Base-by-base conservation (phyloP, 2,329 filamentous ascomycete genomes). In the Penicillium freii region DNA sequence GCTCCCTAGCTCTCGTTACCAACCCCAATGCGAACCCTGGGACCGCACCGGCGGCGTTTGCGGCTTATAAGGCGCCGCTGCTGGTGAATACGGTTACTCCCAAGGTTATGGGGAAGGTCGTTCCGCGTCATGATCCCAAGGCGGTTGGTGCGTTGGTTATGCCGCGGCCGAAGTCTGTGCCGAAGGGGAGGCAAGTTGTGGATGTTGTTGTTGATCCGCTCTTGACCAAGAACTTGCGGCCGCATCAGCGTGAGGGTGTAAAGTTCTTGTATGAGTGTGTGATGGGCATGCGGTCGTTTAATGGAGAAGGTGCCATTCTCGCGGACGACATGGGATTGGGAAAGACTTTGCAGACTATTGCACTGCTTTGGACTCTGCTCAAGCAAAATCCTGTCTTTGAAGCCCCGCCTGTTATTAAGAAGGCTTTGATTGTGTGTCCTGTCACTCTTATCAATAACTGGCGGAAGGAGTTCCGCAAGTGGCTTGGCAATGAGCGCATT, bases 291-390 rank as follows among this genome's bases (percentile, higher is more conserved):
- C 81, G 86, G 42, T 76, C 80, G 42, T 86, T 82, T 60, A 84
- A 84, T 64, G 87, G 87, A 1, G 82, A 87, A 71, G 87, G 87
- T 25, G 87, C 87, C 4, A 86, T 91, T 57, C 76, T 91, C 48
- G 88, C 88, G 1, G 88, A 91, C 68, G 88, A 90, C 64, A 91
- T 91, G 88, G 88, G 88, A 0, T 72, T 91, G 2, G 88, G 88
- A 21, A 91, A 91, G 73, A 90, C 88, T 0, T 69, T 90, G 34
- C 87, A 90, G 66, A 90, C 87, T 0, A 90, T 91, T 66, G 78
- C 87, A 3, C 73, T 90, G 45, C 69, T 90, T 13, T 90, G 87
- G 87, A 90, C 87, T 1, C 71, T 90, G 34, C 73, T 90, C 60
- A 90, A 89, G 70, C 87, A 90, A 66, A 89, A 87, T 66, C 87